A percentile compares a stretch with the other conserved stretches of the same genome.
These are phyloP conservation scores for Chytriomyces confervae DNA, from an alignment of 192 early-diverging fungal genomes.

Conservation along the genomic window DNA sequence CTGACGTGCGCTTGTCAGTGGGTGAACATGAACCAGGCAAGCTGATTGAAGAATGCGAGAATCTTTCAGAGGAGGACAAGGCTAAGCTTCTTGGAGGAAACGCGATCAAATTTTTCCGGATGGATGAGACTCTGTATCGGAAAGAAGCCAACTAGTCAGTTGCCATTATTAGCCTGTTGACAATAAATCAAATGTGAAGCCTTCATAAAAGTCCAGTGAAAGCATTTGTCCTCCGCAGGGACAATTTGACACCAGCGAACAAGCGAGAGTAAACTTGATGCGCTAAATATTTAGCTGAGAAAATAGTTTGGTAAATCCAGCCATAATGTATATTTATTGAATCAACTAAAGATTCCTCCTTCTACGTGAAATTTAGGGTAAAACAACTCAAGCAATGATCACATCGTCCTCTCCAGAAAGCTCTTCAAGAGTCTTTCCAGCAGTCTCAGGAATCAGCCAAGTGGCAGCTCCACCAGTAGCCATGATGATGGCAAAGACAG, in stretches of 20 bases:
- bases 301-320: too few species aligned
- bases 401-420: constrained; percentile 39
- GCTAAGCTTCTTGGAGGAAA: constrained; percentile 61
- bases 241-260: too few species aligned
- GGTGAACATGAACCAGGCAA: constrained; percentile 68
- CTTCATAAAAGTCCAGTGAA: too few species aligned
- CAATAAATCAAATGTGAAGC: too few species aligned
- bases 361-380: too few species aligned
- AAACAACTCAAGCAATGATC: not conserved
- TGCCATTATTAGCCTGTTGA: too few species aligned
- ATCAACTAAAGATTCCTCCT: too few species aligned
- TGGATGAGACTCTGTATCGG: constrained; percentile 14
- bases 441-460: constrained; percentile 78
- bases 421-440: constrained; percentile 77
- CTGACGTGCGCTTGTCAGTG: constrained; percentile 20
- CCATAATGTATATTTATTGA: too few species aligned
- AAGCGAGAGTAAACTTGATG: too few species aligned
- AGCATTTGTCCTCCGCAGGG: too few species aligned
- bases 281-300: too few species aligned
- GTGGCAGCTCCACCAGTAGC: constrained; percentile 68
- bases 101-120: constrained; percentile 57
- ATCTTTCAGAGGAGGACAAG: constrained; percentile 64
- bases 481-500: constrained; percentile 44
- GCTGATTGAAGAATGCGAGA: constrained; percentile 59
- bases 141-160: constrained; percentile 21